Conservation (phyloP, 257 asterid genomes). For the Scutellaria minor region DNA sequence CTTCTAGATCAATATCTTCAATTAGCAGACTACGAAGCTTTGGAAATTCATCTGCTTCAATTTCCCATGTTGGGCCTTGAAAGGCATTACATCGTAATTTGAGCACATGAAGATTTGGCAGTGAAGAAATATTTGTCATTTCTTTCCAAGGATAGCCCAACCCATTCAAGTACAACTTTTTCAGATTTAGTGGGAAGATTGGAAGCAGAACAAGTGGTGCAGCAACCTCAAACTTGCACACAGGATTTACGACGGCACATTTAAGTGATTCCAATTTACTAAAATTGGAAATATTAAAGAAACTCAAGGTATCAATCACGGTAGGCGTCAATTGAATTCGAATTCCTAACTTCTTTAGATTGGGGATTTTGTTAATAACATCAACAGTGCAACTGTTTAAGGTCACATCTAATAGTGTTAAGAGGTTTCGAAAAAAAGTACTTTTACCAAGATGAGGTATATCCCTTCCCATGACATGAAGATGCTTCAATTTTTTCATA, state of each 20-base stretch:
- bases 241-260: neutral
- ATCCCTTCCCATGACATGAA: constrained; percentile 3
- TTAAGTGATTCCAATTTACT: neutral
- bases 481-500: neutral
- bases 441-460: neutral
- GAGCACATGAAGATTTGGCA: neutral
- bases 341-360: constrained; percentile 1
- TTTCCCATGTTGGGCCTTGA: neutral
- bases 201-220: neutral
- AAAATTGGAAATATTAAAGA: neutral
- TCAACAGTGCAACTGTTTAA: neutral
- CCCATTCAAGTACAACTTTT: neutral
- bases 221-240: neutral
- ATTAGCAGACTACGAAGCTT: neutral
- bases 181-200: neutral
- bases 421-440: neutral
- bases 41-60: neutral
- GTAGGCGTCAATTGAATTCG: neutral
- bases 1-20: neutral
- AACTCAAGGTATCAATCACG: neutral
- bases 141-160: neutral
- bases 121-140: neutral
- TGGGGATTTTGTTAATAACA: neutral
- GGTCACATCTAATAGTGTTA: neutral
- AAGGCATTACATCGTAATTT: neutral